Conservation (phyloP, 805 yeast genomes). For the Lachancea waltii region DNA sequence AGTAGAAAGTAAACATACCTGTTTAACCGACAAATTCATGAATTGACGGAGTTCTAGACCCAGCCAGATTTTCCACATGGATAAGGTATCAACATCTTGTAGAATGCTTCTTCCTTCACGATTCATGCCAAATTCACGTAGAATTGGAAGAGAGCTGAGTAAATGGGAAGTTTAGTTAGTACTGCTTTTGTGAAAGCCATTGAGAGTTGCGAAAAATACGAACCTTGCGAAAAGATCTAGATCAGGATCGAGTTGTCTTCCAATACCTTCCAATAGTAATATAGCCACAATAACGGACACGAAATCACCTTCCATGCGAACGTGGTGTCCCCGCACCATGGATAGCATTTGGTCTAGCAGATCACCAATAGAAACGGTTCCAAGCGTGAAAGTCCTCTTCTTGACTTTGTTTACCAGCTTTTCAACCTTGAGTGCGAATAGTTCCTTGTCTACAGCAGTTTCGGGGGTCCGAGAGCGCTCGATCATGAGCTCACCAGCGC, state of each 20-base stretch:
- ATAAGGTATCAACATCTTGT: conserved; percentile 51
- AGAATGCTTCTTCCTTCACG: conserved; percentile 58
- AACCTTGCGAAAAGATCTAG: conserved; percentile 94
- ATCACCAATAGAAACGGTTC: conserved; percentile 88
- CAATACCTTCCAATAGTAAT: conserved; percentile 85
- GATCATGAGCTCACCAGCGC: conserved; percentile 92
- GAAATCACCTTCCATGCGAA: conserved; percentile 95
- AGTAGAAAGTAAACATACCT: conserved; percentile 52
- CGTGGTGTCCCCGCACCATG: conserved; percentile 93
- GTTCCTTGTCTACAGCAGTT: conserved; percentile 75
- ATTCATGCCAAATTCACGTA: conserved; percentile 68
- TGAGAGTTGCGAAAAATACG: conserved; percentile 45
- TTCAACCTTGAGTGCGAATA: conserved; percentile 84
- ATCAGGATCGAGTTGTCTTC: conserved; percentile 88
- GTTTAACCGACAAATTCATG: conserved; percentile 75
- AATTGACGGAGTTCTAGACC: conserved; percentile 85
- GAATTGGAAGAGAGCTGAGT: conserved; percentile 69
- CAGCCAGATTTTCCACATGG: conserved; percentile 87
- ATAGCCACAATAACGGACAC: conserved; percentile 94
- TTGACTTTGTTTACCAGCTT: conserved; percentile 74
- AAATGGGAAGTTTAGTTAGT: conserved; percentile 10
- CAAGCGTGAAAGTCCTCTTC: conserved; percentile 83
- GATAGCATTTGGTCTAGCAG: conserved; percentile 75
- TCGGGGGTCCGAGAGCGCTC: conserved; percentile 94
- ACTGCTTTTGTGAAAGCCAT: conserved; percentile 24